These are phyloP conservation scores for Cryphonectria japonica DNA, from an alignment of 2,329 filamentous ascomycete genomes.

Conservation along the genomic window DNA sequence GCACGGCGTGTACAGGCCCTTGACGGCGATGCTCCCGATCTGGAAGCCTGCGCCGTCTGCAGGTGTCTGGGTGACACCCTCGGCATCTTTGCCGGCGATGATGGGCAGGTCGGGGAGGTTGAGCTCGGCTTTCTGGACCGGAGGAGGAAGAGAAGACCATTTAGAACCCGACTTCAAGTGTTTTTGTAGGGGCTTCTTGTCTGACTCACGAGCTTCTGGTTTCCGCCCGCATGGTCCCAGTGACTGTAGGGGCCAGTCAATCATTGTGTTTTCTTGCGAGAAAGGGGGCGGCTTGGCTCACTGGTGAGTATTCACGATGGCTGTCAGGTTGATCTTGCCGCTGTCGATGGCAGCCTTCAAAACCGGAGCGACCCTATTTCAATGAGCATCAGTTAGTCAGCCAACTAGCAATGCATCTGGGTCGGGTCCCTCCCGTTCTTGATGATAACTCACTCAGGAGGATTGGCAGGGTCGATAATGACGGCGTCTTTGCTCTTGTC, in stretches of 20 bases:
- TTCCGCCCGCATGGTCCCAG: slow-evolving; percentile 92
- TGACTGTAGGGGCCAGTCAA: slow-evolving; percentile 61
- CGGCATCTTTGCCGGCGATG: slow-evolving; percentile 86
- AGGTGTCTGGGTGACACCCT: slow-evolving; percentile 77
- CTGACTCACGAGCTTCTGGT: slow-evolving; percentile 71
- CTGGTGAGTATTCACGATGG: slow-evolving; percentile 98
- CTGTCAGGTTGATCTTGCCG: slow-evolving; percentile 79
- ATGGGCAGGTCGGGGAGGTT: slow-evolving; percentile 69
- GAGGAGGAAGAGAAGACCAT: neutral
- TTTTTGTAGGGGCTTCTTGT: no score
- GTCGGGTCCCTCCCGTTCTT: neutral
- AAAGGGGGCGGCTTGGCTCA: slow-evolving; percentile 50
- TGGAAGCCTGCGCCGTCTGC: slow-evolving; percentile 76
- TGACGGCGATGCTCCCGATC: slow-evolving; percentile 82
- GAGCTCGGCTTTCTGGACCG: slow-evolving; percentile 45
- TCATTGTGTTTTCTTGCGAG: neutral
- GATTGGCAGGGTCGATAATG: slow-evolving; percentile 80
- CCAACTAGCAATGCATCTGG: neutral
- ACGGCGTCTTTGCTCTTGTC: slow-evolving; percentile 77
- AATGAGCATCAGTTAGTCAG: neutral
- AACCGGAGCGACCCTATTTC: slow-evolving; percentile 58
- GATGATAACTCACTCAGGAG: slow-evolving; percentile 65
- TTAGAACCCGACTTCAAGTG: no score
- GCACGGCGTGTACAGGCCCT: slow-evolving; percentile 91
- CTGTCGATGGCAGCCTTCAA: slow-evolving; percentile 73